phyloP scores from a whole-genome alignment of 805 yeast species.

The Middelhovenomyces tepae region DNA sequence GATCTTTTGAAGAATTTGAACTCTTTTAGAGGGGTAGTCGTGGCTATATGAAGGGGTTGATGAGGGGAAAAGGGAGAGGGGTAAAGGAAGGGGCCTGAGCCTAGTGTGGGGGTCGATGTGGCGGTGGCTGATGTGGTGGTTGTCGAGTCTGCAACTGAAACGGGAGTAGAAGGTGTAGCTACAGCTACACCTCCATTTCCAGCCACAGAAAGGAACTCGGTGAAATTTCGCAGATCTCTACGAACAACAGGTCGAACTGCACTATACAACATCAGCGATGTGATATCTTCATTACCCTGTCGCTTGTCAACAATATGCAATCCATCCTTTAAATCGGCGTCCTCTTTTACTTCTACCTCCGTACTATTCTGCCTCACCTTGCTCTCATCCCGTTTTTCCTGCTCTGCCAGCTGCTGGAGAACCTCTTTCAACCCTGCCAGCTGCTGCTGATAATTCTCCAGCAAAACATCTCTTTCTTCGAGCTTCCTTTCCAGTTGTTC shows the following conservation, averaged over 20 bases:
- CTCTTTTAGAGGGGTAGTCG: slow-evolving; percentile 33
- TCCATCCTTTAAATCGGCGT: background rate
- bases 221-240: slow-evolving; percentile 6
- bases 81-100: slow-evolving; percentile 6
- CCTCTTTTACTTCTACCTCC: too few relatives aligned
- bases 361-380: too few relatives aligned
- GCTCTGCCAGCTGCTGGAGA: slow-evolving; percentile 47
- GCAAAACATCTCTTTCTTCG: slow-evolving; percentile 62
- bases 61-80: slow-evolving; percentile 8
- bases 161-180: slow-evolving; percentile 2
- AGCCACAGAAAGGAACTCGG: slow-evolving; percentile 8
- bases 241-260: slow-evolving; percentile 7
- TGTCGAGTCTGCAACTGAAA: slow-evolving; percentile 4
- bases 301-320: slow-evolving; percentile 3
- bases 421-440: slow-evolving; percentile 53
- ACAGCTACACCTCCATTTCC: slow-evolving; percentile 2
- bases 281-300: background rate
- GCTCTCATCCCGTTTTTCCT: slow-evolving; percentile 17
- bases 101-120: slow-evolving; percentile 3
- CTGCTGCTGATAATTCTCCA: slow-evolving; percentile 60
- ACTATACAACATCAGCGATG: background rate
- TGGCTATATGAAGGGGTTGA: slow-evolving; percentile 5
- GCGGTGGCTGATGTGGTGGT: background rate
- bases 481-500: slow-evolving; percentile 67
- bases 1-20: slow-evolving; percentile 55